phyloP scores from a whole-genome alignment of 2,329 filamentous ascomycete species.

The Talaromyces sp. region DNA sequence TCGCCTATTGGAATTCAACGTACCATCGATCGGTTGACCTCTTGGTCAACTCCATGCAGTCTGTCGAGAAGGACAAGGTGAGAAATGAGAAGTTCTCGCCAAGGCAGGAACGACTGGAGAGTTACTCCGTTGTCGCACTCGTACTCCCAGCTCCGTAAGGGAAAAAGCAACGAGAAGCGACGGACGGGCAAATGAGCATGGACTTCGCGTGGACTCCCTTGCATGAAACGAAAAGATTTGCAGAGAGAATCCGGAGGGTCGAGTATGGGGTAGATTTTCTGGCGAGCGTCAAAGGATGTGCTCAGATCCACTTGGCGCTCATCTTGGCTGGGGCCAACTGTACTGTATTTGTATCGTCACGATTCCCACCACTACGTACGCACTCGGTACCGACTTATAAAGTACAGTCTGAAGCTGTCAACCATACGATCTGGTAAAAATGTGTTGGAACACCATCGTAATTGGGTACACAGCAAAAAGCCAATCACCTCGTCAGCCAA shows the following conservation, averaged over 20 bases:
- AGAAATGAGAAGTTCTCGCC: background rate
- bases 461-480: background rate
- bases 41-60: too few relatives aligned
- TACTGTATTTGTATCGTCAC: too few relatives aligned
- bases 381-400: too few relatives aligned
- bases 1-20: background rate
- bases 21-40: background rate
- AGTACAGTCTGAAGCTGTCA: too few relatives aligned
- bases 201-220: conserved; percentile 17
- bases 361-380: too few relatives aligned
- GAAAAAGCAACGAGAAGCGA: conserved; percentile 7
- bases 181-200: conserved; percentile 10
- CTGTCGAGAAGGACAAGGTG: background rate
- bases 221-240: conserved; percentile 13
- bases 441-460: background rate
- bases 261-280: conserved; percentile 14
- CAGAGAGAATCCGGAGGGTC: conserved; percentile 8
- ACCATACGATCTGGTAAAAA: background rate
- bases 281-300: background rate
- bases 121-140: background rate
- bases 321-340: conserved; percentile 3
- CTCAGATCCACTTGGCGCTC: conserved; percentile 2
- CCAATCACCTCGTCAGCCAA: background rate
- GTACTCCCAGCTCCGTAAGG: background rate
- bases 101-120: background rate